Base-by-base conservation (phyloP, 148 eudicot species). In the Vaccinium corymbosum region DNA sequence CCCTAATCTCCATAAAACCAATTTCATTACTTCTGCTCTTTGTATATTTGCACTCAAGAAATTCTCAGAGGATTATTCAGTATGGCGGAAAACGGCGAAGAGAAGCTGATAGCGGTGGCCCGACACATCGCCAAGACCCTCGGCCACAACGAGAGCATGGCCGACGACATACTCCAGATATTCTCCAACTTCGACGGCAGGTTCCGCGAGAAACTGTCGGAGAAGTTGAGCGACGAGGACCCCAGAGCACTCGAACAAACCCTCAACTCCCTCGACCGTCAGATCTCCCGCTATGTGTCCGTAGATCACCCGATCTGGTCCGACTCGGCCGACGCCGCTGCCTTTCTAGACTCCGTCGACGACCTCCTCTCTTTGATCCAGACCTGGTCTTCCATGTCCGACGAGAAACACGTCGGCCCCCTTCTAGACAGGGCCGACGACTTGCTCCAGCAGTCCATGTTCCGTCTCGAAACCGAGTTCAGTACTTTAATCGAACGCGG, bases 111-210 rank as follows among this genome's bases (percentile, higher is more conserved):
- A 32, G 98, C 98, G n/a, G 93, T 95, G 2, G 99, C 99, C 0
- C 87, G 95, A 1, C 99, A 97, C 86, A 95, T 97, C 17, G 99
- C 98, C 25, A 97, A 93, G 66, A 91, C 98, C 0, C 89, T 97
- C 1, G 99, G 99, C 25, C 98, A 94, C 82, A 91, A 95, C 52
- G 95, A 97, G 68, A 93, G 88, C 71, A 93, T 95, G 92, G 92
- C 99, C 56, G 98, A 95, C 83, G 98, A 95, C 73, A 95, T 95
- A 4, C 91, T 97, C 88, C 92, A 97, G 82, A 95, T 94, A 13
- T 97, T 94, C 94, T 97, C 99, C 49, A 92, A 89, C 77, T 97
- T 94, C 84, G 99, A 97, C 83, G 92, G 93, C 68, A 90, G 99
- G 3, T 88, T 97, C 29, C 91, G 98, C 0, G 95, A 95, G 56